These are phyloP conservation scores for Wickerhamomyces xylosicus DNA, from an alignment of 805 yeast species.

Conservation along the genomic window DNA sequence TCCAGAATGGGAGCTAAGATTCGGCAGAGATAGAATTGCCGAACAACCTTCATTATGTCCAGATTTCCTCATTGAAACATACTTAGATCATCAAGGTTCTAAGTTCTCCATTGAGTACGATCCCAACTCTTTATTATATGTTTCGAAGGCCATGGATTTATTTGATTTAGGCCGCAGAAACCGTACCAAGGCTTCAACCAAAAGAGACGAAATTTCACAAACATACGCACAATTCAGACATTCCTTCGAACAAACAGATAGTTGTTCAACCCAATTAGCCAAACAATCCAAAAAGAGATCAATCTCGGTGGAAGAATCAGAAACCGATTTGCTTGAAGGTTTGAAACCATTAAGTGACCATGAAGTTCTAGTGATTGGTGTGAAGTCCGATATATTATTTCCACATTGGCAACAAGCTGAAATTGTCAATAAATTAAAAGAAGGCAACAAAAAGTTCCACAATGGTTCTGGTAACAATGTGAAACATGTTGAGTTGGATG, in stretches of 20 bases:
- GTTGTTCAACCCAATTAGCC: conserved; percentile 31
- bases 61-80: conserved; percentile 86
- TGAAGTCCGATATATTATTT: conserved; percentile 84
- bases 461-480: conserved; percentile 32
- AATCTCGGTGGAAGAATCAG: conserved; percentile 43
- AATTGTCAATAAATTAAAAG: conserved; percentile 48
- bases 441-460: conserved; percentile 16
- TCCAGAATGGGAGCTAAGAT: conserved; percentile 93
- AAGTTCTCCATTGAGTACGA: conserved; percentile 88
- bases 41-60: conserved; percentile 88
- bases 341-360: conserved; percentile 50
- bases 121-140: conserved; percentile 78
- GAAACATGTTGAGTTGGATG: conserved; percentile 63
- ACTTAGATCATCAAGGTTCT: conserved; percentile 90
- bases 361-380: conserved; percentile 74
- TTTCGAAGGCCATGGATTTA: conserved; percentile 90
- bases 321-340: conserved; percentile 56
- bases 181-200: conserved; percentile 30
- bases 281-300: conserved; percentile 37
- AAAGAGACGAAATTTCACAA: conserved; percentile 28
- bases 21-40: conserved; percentile 81
- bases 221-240: not conserved
- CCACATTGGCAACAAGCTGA: conserved; percentile 95
- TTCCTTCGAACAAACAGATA: conserved; percentile 15
- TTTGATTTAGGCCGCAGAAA: conserved; percentile 62